These are phyloP conservation scores for Croton laevigatus DNA, from an alignment of 441 rosid species.

Conservation along the genomic window DNA sequence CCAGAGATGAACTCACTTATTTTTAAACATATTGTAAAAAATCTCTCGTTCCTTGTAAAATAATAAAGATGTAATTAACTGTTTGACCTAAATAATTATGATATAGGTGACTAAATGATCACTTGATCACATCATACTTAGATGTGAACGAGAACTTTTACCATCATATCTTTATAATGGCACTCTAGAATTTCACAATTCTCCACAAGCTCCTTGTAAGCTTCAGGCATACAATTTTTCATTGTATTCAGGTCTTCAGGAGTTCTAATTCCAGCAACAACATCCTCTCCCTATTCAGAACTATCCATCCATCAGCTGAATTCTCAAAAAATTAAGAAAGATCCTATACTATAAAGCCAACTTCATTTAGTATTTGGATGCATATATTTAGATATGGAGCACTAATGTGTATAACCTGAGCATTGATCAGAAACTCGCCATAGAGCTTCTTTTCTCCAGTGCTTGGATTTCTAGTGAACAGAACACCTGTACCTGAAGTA, in stretches of 20 bases:
- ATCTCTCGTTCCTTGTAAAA: neutral
- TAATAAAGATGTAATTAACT: neutral
- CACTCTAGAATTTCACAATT: slow-evolving; percentile 80
- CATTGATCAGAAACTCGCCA: slow-evolving; percentile 89
- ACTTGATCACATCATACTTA: neutral
- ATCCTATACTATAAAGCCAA: neutral
- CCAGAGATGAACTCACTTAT: slow-evolving; percentile 8
- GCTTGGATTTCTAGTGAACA: slow-evolving; percentile 93
- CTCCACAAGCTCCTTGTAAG: slow-evolving; percentile 79
- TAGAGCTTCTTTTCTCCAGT: slow-evolving; percentile 91
- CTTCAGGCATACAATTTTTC: slow-evolving; percentile 75
- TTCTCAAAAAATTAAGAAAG: slow-evolving; percentile 11
- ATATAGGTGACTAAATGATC: neutral
- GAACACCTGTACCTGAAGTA: slow-evolving; percentile 92
- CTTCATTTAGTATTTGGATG: neutral
- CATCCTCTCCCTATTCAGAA: slow-evolving; percentile 78
- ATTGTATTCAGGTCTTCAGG: slow-evolving; percentile 80
- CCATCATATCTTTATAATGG: slow-evolving; percentile 98
- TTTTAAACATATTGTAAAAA: neutral
- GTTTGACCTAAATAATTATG: neutral
- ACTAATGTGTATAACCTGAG: slow-evolving; percentile 52
- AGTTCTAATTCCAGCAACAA: slow-evolving; percentile 93
- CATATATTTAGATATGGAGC: neutral
- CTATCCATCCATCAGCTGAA: slow-evolving; percentile 22
- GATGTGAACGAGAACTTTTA: slow-evolving; percentile 19